Conservation (phyloP, 148 eudicot genomes). For the Simmondsia chinensis region DNA sequence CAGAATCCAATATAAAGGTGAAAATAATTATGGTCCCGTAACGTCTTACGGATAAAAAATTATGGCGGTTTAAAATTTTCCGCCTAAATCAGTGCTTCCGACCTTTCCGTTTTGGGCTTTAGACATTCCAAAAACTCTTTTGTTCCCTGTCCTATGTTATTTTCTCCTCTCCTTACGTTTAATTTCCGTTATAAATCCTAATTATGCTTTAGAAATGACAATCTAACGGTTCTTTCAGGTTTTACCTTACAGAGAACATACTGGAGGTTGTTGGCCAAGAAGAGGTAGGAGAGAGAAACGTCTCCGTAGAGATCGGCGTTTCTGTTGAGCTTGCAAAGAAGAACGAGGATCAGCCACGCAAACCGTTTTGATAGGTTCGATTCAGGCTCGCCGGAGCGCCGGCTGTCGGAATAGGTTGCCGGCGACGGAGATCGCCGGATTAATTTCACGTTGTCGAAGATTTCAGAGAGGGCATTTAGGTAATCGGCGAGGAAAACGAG, state of each 20-base stretch:
- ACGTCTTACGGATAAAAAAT: too few species aligned
- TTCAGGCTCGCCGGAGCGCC: constrained; percentile 13
- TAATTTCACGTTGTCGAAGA: constrained; percentile 29
- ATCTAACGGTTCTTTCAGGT: too few species aligned
- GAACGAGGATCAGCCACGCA: constrained; percentile 53
- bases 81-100: too few species aligned
- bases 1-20: too few species aligned
- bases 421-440: constrained; percentile 29
- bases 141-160: too few species aligned
- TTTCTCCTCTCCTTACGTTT: too few species aligned
- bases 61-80: too few species aligned
- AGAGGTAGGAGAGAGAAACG: constrained; percentile 48
- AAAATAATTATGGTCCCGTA: too few species aligned
- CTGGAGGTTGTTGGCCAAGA: constrained; percentile 68
- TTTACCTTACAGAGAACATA: constrained; percentile 47
- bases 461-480: constrained; percentile 26
- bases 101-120: too few species aligned
- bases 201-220: too few species aligned
- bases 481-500: constrained; percentile 41
- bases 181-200: too few species aligned
- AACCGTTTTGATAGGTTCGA: constrained; percentile 29
- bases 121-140: too few species aligned
- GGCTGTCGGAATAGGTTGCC: constrained; percentile 29
- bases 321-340: constrained; percentile 53
- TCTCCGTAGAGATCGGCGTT: constrained; percentile 66